phyloP scores from a whole-genome alignment of 106 monocot genomes.

The Phalaenopsis aphrodite region DNA sequence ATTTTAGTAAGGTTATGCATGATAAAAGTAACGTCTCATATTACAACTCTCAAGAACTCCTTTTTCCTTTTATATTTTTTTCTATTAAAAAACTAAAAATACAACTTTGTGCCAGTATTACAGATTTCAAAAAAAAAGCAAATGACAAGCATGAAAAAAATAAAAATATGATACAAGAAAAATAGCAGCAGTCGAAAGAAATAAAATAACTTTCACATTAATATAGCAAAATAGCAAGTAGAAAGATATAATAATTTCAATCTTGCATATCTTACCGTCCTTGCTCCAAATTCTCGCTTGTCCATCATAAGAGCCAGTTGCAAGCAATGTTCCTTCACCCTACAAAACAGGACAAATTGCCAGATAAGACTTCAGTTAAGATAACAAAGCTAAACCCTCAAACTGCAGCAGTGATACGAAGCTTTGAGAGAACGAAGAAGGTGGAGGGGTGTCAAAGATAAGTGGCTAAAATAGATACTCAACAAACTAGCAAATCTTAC shows the following conservation, averaged over 20 bases:
- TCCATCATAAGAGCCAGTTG: conserved; percentile 98
- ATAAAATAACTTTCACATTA: not conserved
- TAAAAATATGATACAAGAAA: not conserved
- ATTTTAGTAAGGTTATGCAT: not conserved
- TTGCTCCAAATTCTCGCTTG: conserved; percentile 93
- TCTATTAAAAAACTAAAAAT: not conserved
- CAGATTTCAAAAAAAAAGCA: not conserved
- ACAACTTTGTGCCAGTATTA: not conserved
- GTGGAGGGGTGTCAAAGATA: not conserved
- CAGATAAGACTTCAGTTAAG: not conserved
- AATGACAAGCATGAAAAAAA: not conserved
- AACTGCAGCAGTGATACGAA: not conserved
- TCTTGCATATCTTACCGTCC: conserved; percentile 46
- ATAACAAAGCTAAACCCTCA: not conserved
- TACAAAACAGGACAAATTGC: conserved; percentile 15
- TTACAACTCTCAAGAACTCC: not conserved
- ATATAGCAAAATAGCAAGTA: not conserved
- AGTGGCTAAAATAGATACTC: not conserved
- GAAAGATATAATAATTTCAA: not conserved
- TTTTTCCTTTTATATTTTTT: not conserved
- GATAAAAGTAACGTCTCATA: not conserved
- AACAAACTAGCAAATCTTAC: conserved; percentile 33
- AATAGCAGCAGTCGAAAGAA: not conserved
- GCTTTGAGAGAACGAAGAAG: not conserved
- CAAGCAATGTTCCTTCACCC: conserved; percentile 89